Conservation (phyloP, 768 basidiomycete species). For the Lactarius hatsudake region DNA sequence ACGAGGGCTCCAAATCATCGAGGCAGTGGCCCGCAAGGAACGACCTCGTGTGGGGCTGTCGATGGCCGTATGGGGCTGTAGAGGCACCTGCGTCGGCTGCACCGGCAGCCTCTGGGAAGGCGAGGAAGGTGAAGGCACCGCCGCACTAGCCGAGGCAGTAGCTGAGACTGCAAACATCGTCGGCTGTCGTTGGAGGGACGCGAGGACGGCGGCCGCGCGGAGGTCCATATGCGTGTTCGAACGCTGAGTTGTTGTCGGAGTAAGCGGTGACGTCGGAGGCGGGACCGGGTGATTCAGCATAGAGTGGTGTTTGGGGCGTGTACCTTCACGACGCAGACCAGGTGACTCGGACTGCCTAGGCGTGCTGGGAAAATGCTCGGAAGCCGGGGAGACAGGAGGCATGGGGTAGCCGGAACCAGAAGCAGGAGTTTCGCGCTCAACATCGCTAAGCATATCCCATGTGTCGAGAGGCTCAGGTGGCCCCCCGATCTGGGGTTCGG, state of each 20-base stretch:
- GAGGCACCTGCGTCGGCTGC: background rate
- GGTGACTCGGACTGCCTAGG: constrained; percentile 9
- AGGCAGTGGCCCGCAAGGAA: constrained; percentile 13
- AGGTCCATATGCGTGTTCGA: constrained; percentile 1
- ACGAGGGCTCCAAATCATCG: constrained; percentile 17
- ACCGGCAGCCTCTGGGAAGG: background rate
- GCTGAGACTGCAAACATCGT: background rate
- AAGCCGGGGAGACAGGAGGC: background rate
- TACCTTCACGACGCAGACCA: constrained; percentile 5
- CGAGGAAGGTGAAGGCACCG: background rate
- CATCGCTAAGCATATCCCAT: constrained; percentile 28
- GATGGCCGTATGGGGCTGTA: background rate
- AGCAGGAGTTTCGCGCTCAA: constrained; percentile 10
- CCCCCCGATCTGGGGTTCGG: constrained; percentile 13
- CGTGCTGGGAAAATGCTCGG: constrained; percentile 5
- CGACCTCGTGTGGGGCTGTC: constrained; percentile 16
- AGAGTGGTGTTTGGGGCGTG: constrained; percentile 25
- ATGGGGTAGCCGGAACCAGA: background rate
- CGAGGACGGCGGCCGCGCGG: background rate
- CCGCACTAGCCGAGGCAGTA: constrained; percentile 1
- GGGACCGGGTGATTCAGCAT: constrained; percentile 15
- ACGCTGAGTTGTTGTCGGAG: background rate
- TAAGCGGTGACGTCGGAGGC: constrained; percentile 12
- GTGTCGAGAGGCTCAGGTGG: constrained; percentile 21
- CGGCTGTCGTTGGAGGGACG: background rate